Conservation (phyloP, 1,284 basidiomycete species). For the Heliocybe sulcata region DNA sequence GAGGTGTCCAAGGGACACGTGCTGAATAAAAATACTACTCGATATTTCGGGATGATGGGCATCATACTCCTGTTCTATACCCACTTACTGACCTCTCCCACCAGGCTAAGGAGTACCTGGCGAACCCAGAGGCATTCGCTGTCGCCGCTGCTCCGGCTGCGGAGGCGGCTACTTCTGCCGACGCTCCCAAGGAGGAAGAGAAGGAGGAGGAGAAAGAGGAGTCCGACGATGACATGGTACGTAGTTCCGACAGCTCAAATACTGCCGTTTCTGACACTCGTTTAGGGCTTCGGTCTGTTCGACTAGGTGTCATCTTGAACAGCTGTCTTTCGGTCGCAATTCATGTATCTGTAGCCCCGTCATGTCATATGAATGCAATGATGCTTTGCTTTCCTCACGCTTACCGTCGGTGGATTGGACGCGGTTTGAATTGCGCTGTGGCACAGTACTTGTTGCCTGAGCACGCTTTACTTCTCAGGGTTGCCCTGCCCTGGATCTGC, state of each 20-base stretch:
- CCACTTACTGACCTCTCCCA: slow-evolving; percentile 5
- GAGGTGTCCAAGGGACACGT: slow-evolving; percentile 45
- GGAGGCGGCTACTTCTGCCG: slow-evolving; percentile 42
- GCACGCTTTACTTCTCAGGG: no score
- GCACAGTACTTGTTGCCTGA: no score
- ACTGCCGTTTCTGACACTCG: slow-evolving; percentile 1
- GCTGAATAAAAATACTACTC: slow-evolving; percentile 23
- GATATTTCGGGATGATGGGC: slow-evolving; percentile 22
- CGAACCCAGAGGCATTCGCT: slow-evolving; percentile 95
- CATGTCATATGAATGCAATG: not conserved
- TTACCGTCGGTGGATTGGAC: not conserved
- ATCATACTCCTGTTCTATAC: slow-evolving; percentile 8
- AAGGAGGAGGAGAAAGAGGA: slow-evolving; percentile 79
- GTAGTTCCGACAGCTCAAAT: slow-evolving; percentile 14
- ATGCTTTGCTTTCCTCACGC: not conserved
- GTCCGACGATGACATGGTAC: slow-evolving; percentile 74
- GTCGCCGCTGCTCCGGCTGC: slow-evolving; percentile 64
- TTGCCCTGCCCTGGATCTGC: no score
- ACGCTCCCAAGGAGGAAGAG: slow-evolving; percentile 44
- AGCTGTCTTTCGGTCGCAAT: not conserved
- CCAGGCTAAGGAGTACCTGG: slow-evolving; percentile 93
- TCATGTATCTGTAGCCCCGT: not conserved
- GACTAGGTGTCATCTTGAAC: slow-evolving; percentile 45
- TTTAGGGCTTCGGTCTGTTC: slow-evolving; percentile 80
- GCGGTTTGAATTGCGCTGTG: no score